phyloP scores from a whole-genome alignment of 805 yeast species.

The Sugiyamaella marilandica region DNA sequence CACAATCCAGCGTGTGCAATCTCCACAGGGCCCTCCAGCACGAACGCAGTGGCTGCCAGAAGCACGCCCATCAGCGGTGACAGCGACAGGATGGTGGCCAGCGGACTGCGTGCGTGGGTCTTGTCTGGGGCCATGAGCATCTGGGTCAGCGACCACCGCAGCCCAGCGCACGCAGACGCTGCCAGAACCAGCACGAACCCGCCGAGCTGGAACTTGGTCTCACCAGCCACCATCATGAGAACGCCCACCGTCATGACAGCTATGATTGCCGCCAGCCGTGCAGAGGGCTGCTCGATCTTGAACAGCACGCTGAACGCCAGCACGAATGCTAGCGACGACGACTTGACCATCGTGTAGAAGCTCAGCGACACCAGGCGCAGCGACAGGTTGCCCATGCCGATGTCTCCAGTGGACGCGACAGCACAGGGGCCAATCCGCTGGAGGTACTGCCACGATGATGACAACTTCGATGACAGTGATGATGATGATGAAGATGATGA shows the following conservation, averaged over 20 bases:
- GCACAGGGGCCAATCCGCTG: constrained; percentile 76
- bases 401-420: constrained; percentile 84
- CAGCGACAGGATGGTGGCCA: constrained; percentile 74
- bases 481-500: constrained; percentile 22
- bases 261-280: constrained; percentile 66
- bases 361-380: constrained; percentile 73
- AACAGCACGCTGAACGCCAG: constrained; percentile 81
- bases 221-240: constrained; percentile 68
- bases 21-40: constrained; percentile 61
- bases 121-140: constrained; percentile 43
- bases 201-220: constrained; percentile 34
- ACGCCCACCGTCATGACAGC: constrained; percentile 79
- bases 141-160: constrained; percentile 95
- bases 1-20: constrained; percentile 58
- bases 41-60: constrained; percentile 56
- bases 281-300: constrained; percentile 66
- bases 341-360: constrained; percentile 88
- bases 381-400: constrained; percentile 86
- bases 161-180: constrained; percentile 79
- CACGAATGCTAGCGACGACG: constrained; percentile 84
- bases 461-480: no score
- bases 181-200: constrained; percentile 73
- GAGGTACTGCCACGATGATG: constrained; percentile 28
- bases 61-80: constrained; percentile 77
- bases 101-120: constrained; percentile 46